Evolutionary conservation across 371 early-diverging fungal species (phyloP).

Genomic region (Mortierella sp.): DNA sequence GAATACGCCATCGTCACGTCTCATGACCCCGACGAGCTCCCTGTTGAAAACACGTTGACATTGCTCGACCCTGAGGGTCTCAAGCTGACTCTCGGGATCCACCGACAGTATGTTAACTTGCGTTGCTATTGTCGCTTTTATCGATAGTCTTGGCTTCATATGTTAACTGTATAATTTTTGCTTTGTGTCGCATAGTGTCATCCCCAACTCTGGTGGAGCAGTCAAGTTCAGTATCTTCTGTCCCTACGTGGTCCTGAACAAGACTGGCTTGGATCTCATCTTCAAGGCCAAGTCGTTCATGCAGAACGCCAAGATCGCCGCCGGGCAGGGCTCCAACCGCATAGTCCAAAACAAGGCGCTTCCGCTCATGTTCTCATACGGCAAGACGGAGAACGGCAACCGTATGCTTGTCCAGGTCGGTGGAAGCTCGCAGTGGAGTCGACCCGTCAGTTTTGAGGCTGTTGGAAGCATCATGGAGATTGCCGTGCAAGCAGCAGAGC

Average conservation of each 20-base stretch:
- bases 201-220: conserved; percentile 78
- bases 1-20: conserved; percentile 92
- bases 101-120: conserved; percentile 66
- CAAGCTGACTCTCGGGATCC: conserved; percentile 78
- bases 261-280: conserved; percentile 86
- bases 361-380: conserved; percentile 97
- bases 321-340: conserved; percentile 68
- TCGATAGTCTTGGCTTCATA: background rate
- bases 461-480: conserved; percentile 91
- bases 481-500: conserved; percentile 68
- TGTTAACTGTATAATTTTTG: background rate
- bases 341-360: conserved; percentile 63
- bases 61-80: conserved; percentile 77
- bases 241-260: conserved; percentile 92
- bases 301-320: conserved; percentile 78
- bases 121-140: background rate
- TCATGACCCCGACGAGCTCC: conserved; percentile 76
- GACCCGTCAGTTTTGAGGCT: conserved; percentile 95
- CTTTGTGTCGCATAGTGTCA: conserved; percentile 54
- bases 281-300: conserved; percentile 87
- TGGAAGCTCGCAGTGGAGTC: conserved; percentile 90
- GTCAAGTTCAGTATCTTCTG: conserved; percentile 75
- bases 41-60: conserved; percentile 77
- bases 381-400: conserved; percentile 84
- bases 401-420: conserved; percentile 83